These are phyloP conservation scores for Tulasnella sp. DNA, from an alignment of 768 basidiomycete genomes.

Conservation along the genomic window DNA sequence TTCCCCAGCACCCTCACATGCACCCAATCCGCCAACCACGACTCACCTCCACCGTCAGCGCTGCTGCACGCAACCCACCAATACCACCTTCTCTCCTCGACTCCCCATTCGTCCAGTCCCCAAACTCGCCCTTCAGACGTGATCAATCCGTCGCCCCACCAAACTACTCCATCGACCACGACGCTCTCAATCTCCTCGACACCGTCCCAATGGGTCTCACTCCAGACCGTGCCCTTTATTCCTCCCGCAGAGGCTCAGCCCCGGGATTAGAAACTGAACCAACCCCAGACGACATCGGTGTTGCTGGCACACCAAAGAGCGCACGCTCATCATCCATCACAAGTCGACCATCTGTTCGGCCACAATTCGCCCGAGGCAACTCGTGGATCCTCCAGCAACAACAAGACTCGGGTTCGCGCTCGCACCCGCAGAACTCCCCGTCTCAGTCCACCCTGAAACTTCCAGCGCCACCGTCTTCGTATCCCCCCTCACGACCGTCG, in stretches of 20 bases:
- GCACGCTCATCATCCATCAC: neutral
- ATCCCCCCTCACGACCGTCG: too few species aligned
- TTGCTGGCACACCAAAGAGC: neutral
- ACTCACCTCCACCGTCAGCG: neutral
- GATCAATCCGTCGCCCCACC: neutral
- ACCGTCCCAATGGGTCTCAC: constrained; percentile 13
- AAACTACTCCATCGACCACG: neutral
- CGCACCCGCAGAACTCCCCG: neutral
- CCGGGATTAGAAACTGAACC: neutral
- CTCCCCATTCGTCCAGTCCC: constrained; percentile 1
- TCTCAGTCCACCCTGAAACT: constrained; percentile 2
- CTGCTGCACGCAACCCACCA: neutral
- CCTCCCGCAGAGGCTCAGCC: neutral
- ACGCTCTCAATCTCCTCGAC: constrained; percentile 14
- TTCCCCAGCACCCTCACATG: too few species aligned
- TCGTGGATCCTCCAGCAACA: neutral
- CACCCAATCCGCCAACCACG: too few species aligned
- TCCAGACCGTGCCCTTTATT: too few species aligned
- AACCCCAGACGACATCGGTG: constrained; percentile 1
- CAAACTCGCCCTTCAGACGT: constrained; percentile 1
- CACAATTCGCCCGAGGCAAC: neutral
- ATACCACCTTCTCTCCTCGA: constrained; percentile 11
- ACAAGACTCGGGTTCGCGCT: neutral
- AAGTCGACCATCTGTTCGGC: neutral
- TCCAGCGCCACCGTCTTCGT: neutral